Evolutionary conservation across 345 rosid genomes (phyloP).

Genomic region (Limnanthes douglasii): DNA sequence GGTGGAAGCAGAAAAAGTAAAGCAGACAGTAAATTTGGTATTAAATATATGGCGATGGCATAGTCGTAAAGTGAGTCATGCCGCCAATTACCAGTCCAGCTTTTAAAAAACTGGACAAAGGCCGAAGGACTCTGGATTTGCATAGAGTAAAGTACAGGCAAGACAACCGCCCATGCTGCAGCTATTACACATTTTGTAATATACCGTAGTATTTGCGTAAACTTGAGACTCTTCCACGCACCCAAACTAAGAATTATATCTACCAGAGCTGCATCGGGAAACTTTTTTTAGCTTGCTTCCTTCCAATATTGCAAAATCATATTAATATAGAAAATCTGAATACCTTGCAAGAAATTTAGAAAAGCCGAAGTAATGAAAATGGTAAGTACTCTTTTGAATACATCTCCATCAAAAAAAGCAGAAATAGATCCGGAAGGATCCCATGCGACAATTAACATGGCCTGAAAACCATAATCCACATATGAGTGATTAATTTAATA

Average conservation of each 20-base stretch:
- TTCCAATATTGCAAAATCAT: too few species aligned
- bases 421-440: constrained; percentile 52
- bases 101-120: constrained; percentile 46
- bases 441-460: constrained; percentile 86
- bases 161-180: constrained; percentile 68
- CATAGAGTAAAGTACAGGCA: constrained; percentile 68
- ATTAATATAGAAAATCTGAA: too few species aligned
- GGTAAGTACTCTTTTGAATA: constrained; percentile 50
- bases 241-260: constrained; percentile 69
- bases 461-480: constrained; percentile 30
- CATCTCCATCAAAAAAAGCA: constrained; percentile 45
- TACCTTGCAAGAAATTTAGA: constrained; percentile 85
- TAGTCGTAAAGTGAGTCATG: constrained; percentile 46
- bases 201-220: constrained; percentile 64
- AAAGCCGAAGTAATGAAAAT: constrained; percentile 82
- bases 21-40: constrained; percentile 68
- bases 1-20: constrained; percentile 61
- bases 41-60: constrained; percentile 64
- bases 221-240: constrained; percentile 81
- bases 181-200: constrained; percentile 65
- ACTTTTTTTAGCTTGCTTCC: too few species aligned
- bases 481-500: constrained; percentile 6
- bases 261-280: constrained; percentile 62
- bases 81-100: constrained; percentile 54
- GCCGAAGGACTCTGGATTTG: constrained; percentile 67